Evolutionary conservation across 345 rosid species (phyloP).

Genomic region (Reutealis trisperma): DNA sequence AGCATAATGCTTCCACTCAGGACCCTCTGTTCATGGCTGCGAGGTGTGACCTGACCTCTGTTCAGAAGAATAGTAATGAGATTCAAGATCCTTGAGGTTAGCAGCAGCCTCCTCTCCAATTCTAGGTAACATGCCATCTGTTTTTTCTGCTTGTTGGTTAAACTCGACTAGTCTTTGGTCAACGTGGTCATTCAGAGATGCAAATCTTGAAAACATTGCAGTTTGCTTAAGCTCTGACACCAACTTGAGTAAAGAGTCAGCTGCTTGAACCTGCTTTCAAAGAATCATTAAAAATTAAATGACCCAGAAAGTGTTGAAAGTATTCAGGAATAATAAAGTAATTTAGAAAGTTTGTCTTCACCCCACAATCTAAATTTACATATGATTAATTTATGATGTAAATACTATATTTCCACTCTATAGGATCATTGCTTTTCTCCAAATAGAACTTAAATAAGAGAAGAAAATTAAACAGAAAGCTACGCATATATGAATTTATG

Average conservation of each 20-base stretch:
- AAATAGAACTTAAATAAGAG: neutral
- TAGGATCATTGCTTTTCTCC: neutral
- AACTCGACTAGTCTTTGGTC: conserved; percentile 74
- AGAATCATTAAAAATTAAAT: neutral
- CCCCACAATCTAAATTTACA: neutral
- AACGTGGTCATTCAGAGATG: conserved; percentile 86
- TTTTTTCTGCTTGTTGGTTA: conserved; percentile 58
- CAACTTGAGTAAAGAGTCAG: conserved; percentile 79
- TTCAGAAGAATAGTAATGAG: conserved; percentile 74
- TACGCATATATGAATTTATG: neutral
- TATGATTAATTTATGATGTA: neutral
- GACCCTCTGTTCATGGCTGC: neutral
- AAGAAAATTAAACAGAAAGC: neutral
- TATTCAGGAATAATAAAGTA: neutral
- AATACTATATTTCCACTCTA: neutral
- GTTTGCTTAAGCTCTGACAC: conserved; percentile 91
- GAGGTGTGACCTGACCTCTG: conserved; percentile 33
- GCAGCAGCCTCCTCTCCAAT: conserved; percentile 87
- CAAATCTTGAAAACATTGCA: conserved; percentile 84
- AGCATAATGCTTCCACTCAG: neutral
- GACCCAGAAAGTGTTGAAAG: neutral
- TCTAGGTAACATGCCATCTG: conserved; percentile 62
- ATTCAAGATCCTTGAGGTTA: conserved; percentile 76
- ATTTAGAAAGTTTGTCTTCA: neutral
- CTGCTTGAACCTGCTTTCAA: conserved; percentile 72